Evolutionary conservation across 2,329 filamentous ascomycete species (phyloP), one percentile per base, ranked within the genome.

Genomic region (Trichoderma breve): DNA sequence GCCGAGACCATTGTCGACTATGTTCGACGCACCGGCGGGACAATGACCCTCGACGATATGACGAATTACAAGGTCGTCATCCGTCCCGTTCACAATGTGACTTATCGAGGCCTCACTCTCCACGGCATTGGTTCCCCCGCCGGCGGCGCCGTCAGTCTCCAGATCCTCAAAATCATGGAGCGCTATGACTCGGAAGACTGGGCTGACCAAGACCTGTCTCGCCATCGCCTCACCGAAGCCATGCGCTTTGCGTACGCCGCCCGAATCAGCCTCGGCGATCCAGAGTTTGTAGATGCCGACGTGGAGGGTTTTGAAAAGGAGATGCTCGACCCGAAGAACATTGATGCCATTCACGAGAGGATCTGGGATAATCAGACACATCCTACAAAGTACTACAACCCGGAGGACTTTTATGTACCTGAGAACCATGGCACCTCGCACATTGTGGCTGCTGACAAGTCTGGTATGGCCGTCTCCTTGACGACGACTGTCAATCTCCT

Each of bases 401-500:
- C 93, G 0, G 80, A 84, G 1, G 87, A 87, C 0, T 82, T 93
- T 14, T 92, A 92, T 78, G 86, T 87, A 6, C 84, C 92, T 18
- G 88, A 92, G 3, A 92, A 90, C 72, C 90, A 91, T 63, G 93
- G 93, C 1, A 95, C 93, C 0, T 91, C 89, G 21, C 92, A 94
- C 75, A 83, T 95, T 9, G 89, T 93, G 0, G 85, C 92, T 0
- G 90, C 91, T 0, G 95, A 98, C 80, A 81, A 82, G 8, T 86
- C 87, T 0, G 95, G 95, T 7, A 85, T 97, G 80, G 90, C 94
- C 2, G 87, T 97, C 43, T 92, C 92, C 1, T 86, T 94, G 14
- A 98, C 95, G 0, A 96, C 94, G 1, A 98, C 95, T 0, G 85
- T 98, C 71, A 98, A 98, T 81, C 85, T 96, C 5, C 86, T 96